Evolutionary conservation across 257 asterid species (phyloP).

Genomic region (Fraxinus cuspidata): DNA sequence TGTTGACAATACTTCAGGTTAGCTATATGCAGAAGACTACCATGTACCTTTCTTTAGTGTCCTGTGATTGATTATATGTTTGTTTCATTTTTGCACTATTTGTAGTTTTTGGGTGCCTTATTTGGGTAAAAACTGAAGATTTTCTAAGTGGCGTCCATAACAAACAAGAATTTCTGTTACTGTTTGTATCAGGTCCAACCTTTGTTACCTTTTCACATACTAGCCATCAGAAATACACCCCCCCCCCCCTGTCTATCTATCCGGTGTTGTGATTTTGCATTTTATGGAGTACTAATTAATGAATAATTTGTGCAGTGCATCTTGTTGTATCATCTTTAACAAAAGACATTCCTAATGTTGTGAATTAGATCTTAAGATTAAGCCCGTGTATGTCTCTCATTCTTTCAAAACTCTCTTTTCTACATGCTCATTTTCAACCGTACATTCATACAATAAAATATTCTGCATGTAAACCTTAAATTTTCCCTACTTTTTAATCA

Average conservation of each 20-base stretch:
- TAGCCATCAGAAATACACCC: background rate
- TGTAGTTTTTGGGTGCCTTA: background rate
- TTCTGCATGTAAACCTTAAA: too few relatives aligned
- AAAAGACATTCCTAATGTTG: background rate
- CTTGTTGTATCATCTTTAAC: background rate
- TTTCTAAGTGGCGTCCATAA: background rate
- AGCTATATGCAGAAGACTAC: constrained; percentile 20
- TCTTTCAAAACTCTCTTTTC: too few relatives aligned
- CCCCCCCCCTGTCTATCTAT: background rate
- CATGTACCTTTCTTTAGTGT: background rate
- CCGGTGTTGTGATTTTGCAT: background rate
- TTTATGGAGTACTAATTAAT: background rate
- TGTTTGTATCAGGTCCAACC: background rate
- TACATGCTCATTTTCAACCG: too few relatives aligned
- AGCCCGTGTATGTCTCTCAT: too few relatives aligned
- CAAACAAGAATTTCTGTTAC: background rate
- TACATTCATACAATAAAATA: too few relatives aligned
- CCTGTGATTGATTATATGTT: background rate
- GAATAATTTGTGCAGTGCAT: background rate
- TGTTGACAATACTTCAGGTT: constrained; percentile 47
- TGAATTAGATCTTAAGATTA: background rate
- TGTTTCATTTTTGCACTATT: background rate
- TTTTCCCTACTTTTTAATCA: too few relatives aligned
- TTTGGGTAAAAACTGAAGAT: background rate
- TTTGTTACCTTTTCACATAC: background rate